Base-by-base conservation (phyloP, 768 basidiomycete genomes). In the Pleurotus tuber-regium region DNA sequence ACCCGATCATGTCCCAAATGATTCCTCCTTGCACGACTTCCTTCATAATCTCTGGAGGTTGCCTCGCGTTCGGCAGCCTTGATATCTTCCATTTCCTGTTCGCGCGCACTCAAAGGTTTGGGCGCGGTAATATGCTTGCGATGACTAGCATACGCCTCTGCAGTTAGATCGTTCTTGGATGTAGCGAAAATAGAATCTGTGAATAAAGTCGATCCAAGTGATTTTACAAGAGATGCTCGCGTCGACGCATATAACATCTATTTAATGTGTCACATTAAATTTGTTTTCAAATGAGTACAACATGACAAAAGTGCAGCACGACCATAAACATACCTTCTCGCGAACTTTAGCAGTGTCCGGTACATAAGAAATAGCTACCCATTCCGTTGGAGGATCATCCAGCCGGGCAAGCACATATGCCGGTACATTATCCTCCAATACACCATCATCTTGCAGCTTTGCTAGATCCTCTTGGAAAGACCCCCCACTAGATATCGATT, bases 181-280 rank as follows among this genome's bases (percentile, higher is more conserved):
- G 88, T 91, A 1, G 91, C 91, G 61, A 89, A 91, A n/a, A 94
- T 69, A 30, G 78, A 76, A 63, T 89, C 84, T 2, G 77, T 77
- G 66, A 93, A 90, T 26, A 80, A 65, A 14, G 81, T 72, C 2
- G 92, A 84, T 38, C 90, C 90, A 3, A 95, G 75, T n/a, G 77
- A 72, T 64, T 81, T 90, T 24, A 83, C 74, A 18, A 94, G 75
- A 14, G 83, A 75, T 19, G 75, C 73, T 38, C 90, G 82, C 1
- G 86, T 85, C 2, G 92, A 86, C 18, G 92, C 90, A 66, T 93
- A 94, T 28, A 95, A 73, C 91, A 93, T 95, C 90, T 93, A 43
- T 36, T n/a, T n/a, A n/a, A n/a, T n/a, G n/a, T n/a, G n/a, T n/a
- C n/a, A n/a, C n/a, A n/a, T n/a, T n/a, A n/a, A n/a, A n/a, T n/a